Evolutionary conservation across 164 flowering plant species (phyloP).

Genomic region (Stephania japonica): DNA sequence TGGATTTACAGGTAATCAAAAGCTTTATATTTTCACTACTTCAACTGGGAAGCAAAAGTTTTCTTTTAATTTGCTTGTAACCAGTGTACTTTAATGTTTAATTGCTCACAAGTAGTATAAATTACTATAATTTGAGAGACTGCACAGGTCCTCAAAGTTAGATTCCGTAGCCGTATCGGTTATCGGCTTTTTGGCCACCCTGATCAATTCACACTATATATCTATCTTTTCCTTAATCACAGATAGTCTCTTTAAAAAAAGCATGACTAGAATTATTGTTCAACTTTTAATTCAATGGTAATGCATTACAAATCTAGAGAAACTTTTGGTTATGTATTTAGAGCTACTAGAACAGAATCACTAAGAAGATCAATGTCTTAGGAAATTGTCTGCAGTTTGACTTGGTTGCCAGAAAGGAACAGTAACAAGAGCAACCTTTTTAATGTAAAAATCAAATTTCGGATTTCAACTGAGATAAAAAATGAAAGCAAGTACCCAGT

Average conservation of each 20-base stretch:
- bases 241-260: too few species aligned
- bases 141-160: background rate
- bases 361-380: too few species aligned
- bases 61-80: background rate
- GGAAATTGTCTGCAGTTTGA: too few species aligned
- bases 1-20: conserved; percentile 3
- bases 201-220: background rate
- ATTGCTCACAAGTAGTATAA: background rate
- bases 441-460: too few species aligned
- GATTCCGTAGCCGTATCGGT: background rate
- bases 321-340: too few species aligned
- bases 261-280: background rate
- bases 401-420: too few species aligned
- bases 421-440: too few species aligned
- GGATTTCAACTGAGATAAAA: too few species aligned
- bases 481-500: too few species aligned
- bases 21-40: background rate
- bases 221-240: background rate
- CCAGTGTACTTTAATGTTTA: background rate
- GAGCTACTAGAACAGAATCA: too few species aligned
- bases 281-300: background rate
- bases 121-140: background rate
- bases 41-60: background rate
- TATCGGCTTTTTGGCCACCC: background rate
- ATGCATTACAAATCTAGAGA: too few species aligned